Evolutionary conservation across 805 yeast species (phyloP).

Genomic region (Monosporozyma servazzii): DNA sequence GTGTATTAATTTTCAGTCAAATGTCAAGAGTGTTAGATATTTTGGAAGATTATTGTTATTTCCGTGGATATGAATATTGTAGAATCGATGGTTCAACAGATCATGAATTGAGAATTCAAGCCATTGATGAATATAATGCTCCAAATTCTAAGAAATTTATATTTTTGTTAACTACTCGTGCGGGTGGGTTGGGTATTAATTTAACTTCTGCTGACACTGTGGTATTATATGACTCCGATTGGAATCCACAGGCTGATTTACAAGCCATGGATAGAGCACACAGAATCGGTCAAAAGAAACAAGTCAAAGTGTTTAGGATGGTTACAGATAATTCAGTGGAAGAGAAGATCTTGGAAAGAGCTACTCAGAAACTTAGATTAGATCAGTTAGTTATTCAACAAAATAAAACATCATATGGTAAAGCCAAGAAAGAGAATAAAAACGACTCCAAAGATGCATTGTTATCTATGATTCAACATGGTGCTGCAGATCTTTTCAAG

Average conservation of each 20-base stretch:
- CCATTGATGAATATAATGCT: conserved; percentile 73
- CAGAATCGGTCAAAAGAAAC: conserved; percentile 79
- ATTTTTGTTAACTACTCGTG: conserved; percentile 74
- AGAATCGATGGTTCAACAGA: conserved; percentile 80
- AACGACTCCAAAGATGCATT: conserved; percentile 55
- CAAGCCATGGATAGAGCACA: conserved; percentile 90
- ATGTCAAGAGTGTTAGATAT: conserved; percentile 79
- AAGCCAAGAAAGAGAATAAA: conserved; percentile 25
- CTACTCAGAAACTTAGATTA: conserved; percentile 66
- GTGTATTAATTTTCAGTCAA: conserved; percentile 73
- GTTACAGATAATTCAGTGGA: conserved; percentile 78
- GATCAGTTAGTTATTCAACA: conserved; percentile 81
- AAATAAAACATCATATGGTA: conserved; percentile 36
- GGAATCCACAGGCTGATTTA: conserved; percentile 86
- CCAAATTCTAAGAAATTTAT: conserved; percentile 64
- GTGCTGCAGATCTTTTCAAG: conserved; percentile 57
- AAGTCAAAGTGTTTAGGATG: conserved; percentile 69
- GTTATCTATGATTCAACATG: conserved; percentile 73
- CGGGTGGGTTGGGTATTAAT: conserved; percentile 85
- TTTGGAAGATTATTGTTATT: conserved; percentile 67
- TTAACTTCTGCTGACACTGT: conserved; percentile 75
- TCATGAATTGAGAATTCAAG: conserved; percentile 63
- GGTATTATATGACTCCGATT: conserved; percentile 67
- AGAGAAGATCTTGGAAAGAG: conserved; percentile 73
- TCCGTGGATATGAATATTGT: conserved; percentile 62